Evolutionary conservation across 2,329 filamentous ascomycete species (phyloP).

Genomic region (Alternaria novae-zelandiae): DNA sequence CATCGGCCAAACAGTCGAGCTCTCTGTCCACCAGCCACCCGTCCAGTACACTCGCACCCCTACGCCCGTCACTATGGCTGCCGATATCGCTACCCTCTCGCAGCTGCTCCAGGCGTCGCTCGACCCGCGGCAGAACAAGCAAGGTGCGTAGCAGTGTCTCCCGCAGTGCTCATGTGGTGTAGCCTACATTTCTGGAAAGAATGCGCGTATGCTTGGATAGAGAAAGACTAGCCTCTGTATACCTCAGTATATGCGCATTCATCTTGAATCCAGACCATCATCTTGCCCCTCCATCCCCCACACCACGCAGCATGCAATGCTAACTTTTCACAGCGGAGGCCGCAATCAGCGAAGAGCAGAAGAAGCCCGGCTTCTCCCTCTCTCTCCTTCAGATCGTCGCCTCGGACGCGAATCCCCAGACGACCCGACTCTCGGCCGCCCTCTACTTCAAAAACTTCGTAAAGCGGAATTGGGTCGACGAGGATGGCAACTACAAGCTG

Average conservation of each 20-base stretch:
- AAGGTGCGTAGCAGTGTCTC: conserved; percentile 67
- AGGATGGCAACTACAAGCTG: conserved; percentile 92
- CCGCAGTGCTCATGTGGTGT: conserved; percentile 8
- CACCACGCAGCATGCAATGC: conserved; percentile 1
- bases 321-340: conserved; percentile 71
- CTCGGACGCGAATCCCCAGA: conserved; percentile 71
- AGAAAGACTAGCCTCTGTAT: neutral
- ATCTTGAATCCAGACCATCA: neutral
- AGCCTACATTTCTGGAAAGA: neutral
- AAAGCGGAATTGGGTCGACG: conserved; percentile 90
- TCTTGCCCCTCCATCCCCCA: conserved; percentile 1
- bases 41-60: conserved; percentile 1
- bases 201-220: neutral
- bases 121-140: conserved; percentile 84
- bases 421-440: conserved; percentile 84
- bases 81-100: conserved; percentile 69
- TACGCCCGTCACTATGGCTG: conserved; percentile 58
- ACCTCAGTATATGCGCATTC: neutral
- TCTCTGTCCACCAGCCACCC: conserved; percentile 2
- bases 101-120: conserved; percentile 90
- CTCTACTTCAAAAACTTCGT: conserved; percentile 99
- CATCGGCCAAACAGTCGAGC: conserved; percentile 22
- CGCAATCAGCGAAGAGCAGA: conserved; percentile 78
- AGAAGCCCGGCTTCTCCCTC: conserved; percentile 86
- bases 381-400: conserved; percentile 87